Evolutionary conservation across 306 rosid species (phyloP).

Genomic region (Prunus kanzakura): DNA sequence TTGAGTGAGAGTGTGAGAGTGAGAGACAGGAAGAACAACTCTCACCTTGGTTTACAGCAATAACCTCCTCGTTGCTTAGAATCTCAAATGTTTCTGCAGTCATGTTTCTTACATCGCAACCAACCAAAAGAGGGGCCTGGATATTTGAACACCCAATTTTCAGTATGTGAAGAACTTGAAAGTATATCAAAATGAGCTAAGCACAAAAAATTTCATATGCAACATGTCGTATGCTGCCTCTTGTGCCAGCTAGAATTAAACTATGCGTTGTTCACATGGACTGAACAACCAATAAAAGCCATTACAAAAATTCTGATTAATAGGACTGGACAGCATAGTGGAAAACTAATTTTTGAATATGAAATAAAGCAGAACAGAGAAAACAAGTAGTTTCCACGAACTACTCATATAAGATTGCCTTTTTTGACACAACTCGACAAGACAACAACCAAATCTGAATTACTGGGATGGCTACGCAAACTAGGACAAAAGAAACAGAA

Average conservation of each 20-base stretch:
- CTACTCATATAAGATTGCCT: not conserved
- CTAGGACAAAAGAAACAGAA: constrained; percentile 11
- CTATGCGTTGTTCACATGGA: not conserved
- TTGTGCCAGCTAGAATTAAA: constrained; percentile 15
- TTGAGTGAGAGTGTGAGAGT: not conserved
- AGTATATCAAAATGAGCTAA: not conserved
- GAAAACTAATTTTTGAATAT: not conserved
- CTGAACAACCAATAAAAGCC: not conserved
- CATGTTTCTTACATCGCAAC: constrained; percentile 81
- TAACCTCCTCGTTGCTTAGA: constrained; percentile 73
- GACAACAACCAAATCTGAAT: no score
- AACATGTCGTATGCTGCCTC: not conserved
- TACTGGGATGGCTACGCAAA: not conserved
- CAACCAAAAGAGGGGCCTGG: constrained; percentile 95
- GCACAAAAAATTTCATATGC: not conserved
- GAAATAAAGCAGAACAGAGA: not conserved
- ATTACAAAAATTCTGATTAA: not conserved
- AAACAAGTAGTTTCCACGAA: not conserved
- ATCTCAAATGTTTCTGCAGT: constrained; percentile 66
- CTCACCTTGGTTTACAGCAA: constrained; percentile 88
- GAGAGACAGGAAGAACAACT: not conserved
- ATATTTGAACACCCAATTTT: constrained; percentile 21
- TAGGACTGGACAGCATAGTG: not conserved
- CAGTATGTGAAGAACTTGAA: constrained; percentile 18
- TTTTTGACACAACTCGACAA: not conserved